Conservation (phyloP, 1,284 basidiomycete genomes). For the Phylloporus sp. region DNA sequence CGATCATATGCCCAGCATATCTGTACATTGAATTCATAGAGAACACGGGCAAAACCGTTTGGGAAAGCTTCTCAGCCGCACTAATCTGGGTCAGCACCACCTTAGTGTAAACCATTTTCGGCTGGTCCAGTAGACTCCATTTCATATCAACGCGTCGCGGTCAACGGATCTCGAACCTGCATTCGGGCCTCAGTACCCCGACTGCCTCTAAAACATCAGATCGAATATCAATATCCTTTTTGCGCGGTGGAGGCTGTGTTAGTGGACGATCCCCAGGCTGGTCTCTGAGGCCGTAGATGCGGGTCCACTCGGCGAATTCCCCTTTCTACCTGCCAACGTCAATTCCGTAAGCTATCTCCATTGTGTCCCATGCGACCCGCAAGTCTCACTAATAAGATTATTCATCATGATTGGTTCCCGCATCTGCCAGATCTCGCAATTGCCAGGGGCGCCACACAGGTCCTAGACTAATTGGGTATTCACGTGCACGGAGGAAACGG, state of each 20-base stretch:
- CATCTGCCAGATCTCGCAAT: slow-evolving; percentile 29
- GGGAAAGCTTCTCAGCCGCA: slow-evolving; percentile 29
- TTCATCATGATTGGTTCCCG: slow-evolving; percentile 27
- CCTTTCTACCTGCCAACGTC: slow-evolving; percentile 12
- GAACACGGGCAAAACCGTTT: slow-evolving; percentile 12
- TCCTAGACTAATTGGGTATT: slow-evolving; percentile 23
- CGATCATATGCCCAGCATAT: slow-evolving; percentile 28
- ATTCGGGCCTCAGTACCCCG: slow-evolving; percentile 29
- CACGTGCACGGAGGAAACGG: slow-evolving; percentile 27
- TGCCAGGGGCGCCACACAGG: slow-evolving; percentile 27
- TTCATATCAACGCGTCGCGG: slow-evolving; percentile 12
- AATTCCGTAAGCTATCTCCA: slow-evolving; percentile 23
- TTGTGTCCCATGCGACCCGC: slow-evolving; percentile 15
- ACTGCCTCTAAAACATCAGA: slow-evolving; percentile 18
- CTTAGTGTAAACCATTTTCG: slow-evolving; percentile 31
- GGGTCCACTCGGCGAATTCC: slow-evolving; percentile 12
- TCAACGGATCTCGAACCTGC: slow-evolving; percentile 27
- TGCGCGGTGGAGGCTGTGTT: slow-evolving; percentile 16
- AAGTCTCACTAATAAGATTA: slow-evolving; percentile 26
- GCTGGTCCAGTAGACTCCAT: slow-evolving; percentile 16
- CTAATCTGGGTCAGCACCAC: slow-evolving; percentile 27
- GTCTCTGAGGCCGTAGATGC: slow-evolving; percentile 6
- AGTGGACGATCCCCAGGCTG: slow-evolving; percentile 12
- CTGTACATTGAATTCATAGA: slow-evolving; percentile 13
- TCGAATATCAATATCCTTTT: slow-evolving; percentile 27